Evolutionary conservation across 495 filamentous ascomycete species (phyloP).

Genomic region (Xylaria cubensis): DNA sequence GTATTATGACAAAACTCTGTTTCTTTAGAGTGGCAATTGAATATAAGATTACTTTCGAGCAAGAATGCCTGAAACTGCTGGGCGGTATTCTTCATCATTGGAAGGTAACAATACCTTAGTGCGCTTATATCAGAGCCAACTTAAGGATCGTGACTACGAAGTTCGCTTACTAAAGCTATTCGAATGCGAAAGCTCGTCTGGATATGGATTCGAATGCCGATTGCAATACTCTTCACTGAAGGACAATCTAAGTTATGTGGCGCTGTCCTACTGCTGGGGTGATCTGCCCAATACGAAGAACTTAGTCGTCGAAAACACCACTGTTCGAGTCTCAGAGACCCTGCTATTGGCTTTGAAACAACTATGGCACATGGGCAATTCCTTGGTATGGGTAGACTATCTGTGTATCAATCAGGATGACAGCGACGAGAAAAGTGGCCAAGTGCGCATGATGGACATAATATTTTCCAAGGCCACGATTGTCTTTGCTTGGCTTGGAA

Average conservation of each 20-base stretch:
- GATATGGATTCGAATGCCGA: neutral
- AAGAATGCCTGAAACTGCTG: neutral
- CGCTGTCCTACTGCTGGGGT: neutral
- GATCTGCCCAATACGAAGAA: neutral
- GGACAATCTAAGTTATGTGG: neutral
- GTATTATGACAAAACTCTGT: too few relatives aligned
- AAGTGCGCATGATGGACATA: constrained; percentile 2
- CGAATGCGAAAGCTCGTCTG: neutral
- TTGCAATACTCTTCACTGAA: neutral
- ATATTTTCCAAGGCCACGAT: neutral
- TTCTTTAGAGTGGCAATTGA: too few relatives aligned
- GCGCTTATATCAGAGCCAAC: neutral
- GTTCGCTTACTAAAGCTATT: neutral
- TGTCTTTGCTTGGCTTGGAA: neutral
- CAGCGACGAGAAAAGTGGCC: neutral
- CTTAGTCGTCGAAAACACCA: neutral
- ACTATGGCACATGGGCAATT: neutral
- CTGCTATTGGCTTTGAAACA: neutral
- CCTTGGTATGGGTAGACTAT: neutral
- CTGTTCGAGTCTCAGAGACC: neutral
- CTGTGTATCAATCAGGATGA: neutral
- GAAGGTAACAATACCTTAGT: neutral
- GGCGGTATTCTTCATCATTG: neutral
- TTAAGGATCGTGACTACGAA: neutral
- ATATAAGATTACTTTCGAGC: neutral